A percentile compares a stretch with the other conserved stretches of the same genome.
phyloP scores from a whole-genome alignment of 257 asterid genomes.

The Solanum sejunctum region DNA sequence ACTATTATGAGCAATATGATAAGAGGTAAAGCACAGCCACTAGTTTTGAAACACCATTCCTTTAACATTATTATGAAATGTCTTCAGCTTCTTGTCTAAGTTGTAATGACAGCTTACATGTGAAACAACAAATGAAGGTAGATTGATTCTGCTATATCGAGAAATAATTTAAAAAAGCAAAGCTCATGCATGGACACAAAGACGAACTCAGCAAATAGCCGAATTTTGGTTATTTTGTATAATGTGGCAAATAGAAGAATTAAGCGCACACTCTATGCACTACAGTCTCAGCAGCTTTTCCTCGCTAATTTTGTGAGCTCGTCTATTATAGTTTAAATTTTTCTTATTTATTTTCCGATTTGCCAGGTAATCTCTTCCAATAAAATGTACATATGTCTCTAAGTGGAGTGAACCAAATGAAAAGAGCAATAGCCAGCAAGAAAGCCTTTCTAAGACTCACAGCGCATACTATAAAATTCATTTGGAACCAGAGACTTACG shows the following conservation, averaged over 20 bases:
- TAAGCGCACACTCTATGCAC: not conserved
- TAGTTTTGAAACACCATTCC: not conserved
- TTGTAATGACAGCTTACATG: not conserved
- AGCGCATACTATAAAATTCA: not conserved
- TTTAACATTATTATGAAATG: not conserved
- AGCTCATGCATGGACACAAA: not conserved
- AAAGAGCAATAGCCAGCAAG: not conserved
- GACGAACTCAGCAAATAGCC: not conserved
- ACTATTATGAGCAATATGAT: not conserved
- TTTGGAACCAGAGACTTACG: constrained; percentile 21
- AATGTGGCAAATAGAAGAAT: not conserved
- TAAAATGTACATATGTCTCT: not conserved
- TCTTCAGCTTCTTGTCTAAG: not conserved
- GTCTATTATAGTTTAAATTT: not conserved
- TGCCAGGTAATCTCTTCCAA: not conserved
- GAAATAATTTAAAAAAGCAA: not conserved
- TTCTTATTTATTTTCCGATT: not conserved
- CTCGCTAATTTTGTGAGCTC: not conserved
- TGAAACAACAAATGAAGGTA: not conserved
- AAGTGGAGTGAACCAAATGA: not conserved
- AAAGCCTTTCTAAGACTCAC: not conserved
- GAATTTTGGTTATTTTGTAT: not conserved
- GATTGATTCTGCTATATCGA: not conserved
- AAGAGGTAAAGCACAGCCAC: not conserved
- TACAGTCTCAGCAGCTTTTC: not conserved